Evolutionary conservation across 2,329 filamentous ascomycete genomes (phyloP).

Genomic region (Clathrospora elynae): DNA sequence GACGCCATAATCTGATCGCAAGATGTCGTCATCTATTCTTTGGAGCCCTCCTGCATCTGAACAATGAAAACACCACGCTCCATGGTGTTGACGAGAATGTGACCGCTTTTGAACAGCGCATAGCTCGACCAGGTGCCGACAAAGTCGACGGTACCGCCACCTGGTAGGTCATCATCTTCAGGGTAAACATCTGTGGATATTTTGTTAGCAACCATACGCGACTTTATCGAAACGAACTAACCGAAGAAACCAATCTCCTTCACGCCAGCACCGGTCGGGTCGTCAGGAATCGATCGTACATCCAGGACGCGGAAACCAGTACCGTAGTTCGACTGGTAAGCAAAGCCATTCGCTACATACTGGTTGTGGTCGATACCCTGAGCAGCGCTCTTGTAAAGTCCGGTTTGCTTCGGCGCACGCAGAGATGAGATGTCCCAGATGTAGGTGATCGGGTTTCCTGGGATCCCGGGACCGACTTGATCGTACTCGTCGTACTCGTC

Average conservation of each 20-base stretch:
- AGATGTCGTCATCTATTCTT: constrained; percentile 18
- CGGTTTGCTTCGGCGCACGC: constrained; percentile 48
- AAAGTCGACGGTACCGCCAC: constrained; percentile 50
- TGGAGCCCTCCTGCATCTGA: constrained; percentile 39
- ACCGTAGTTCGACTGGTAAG: constrained; percentile 54
- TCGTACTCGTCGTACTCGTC: constrained; percentile 50
- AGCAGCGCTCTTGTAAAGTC: constrained; percentile 49
- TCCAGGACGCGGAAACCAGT: constrained; percentile 51
- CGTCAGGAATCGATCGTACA: constrained; percentile 49
- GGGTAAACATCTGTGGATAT: constrained; percentile 47
- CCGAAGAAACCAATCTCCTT: constrained; percentile 52
- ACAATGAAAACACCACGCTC: constrained; percentile 48
- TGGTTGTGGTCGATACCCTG: constrained; percentile 56
- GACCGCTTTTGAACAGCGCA: constrained; percentile 48
- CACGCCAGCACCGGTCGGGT: constrained; percentile 49
- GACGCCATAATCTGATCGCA: too few relatives aligned
- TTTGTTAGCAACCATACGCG: too few relatives aligned
- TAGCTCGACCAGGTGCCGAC: constrained; percentile 54
- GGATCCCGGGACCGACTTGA: constrained; percentile 38
- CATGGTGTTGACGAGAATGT: constrained; percentile 50
- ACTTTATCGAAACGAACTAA: constrained; percentile 2
- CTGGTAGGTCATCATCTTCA: constrained; percentile 48
- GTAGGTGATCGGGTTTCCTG: constrained; percentile 48
- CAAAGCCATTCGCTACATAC: constrained; percentile 51
- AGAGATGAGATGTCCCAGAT: constrained; percentile 49